Base-by-base conservation (phyloP, 768 basidiomycete genomes). In the Cystofilobasidium capitatum region DNA sequence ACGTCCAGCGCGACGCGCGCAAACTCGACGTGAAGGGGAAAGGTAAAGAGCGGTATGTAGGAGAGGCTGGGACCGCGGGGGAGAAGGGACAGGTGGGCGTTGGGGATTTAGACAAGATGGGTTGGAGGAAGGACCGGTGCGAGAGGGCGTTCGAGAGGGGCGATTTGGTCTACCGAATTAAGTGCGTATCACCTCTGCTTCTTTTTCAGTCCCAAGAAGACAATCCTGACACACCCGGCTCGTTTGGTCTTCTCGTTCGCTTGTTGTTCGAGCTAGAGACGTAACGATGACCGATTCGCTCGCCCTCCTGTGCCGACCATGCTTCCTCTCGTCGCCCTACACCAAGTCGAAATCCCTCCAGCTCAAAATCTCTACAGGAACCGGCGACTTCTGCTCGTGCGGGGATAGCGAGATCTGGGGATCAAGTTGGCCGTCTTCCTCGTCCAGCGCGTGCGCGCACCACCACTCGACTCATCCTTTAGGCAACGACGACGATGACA, bases 111-210 rank as follows among this genome's bases (percentile, higher is more conserved):
- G 26, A 31, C 17, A 54, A 39, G 33, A 39, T 54, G 29, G 9
- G 22, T 36, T 17, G 35, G 29, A 20, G 26, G 20, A 24, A 22
- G 9, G 24, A 39, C 13, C 57, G 62, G 33, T 94, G 91, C 74
- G 87, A 85, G 2, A 84, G 88, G 74, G 88, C 92, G 47, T 90
- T 94, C 78, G 86, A 85, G 76, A 88, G 88, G 72, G 91, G 91
- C 26, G 91, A 96, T 77, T 86, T 86, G 72, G 91, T 91, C 72
- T 94, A 92, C 77, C 82, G 91, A 59, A 94, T 91, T 88, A 89
- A 89, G 91, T 91, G 74, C 80, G 89, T 80, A 14, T 36, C 40
- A 16, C 44, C 7, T 35, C 69, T 59, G 62, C 42, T 73, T 26
- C 33, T 1, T 6, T 6, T 42, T 3, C 24, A 13, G 49, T 45